A percentile compares a stretch with the other conserved stretches of the same genome.
phyloP scores from a whole-genome alignment of 2,329 filamentous ascomycete species.

The Fusarium torulosum region DNA sequence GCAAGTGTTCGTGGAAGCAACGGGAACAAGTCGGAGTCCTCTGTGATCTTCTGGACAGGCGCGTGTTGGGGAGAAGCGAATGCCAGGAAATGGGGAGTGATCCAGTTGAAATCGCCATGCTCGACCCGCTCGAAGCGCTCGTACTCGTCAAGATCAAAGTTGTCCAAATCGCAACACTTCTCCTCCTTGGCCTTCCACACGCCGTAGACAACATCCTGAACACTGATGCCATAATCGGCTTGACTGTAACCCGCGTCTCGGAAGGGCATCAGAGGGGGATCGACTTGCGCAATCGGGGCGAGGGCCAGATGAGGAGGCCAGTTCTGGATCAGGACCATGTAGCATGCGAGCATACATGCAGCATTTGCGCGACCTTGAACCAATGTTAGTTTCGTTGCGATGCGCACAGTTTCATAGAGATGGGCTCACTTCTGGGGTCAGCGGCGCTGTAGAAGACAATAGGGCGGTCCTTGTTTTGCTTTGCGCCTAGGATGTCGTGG shows the following conservation, averaged over 20 bases:
- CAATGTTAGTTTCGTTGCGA: slow-evolving; percentile 29
- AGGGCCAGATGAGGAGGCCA: slow-evolving; percentile 97
- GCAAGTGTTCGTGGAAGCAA: slow-evolving; percentile 81
- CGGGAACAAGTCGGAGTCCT: slow-evolving; percentile 78
- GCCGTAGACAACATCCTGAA: slow-evolving; percentile 97
- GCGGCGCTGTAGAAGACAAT: slow-evolving; percentile 97
- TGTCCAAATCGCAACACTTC: slow-evolving; percentile 88
- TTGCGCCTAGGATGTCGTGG: slow-evolving; percentile 92
- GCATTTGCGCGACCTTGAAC: slow-evolving; percentile 85
- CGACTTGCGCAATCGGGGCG: slow-evolving; percentile 94
- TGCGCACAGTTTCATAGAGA: slow-evolving; percentile 3
- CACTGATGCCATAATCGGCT: slow-evolving; percentile 93
- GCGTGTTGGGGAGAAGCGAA: slow-evolving; percentile 94
- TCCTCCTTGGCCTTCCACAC: slow-evolving; percentile 99
- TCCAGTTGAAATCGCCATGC: slow-evolving; percentile 99
- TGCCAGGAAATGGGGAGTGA: slow-evolving; percentile 93
- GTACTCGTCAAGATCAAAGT: slow-evolving; percentile 97
- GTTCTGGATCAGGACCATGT: slow-evolving; percentile 98
- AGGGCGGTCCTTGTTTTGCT: slow-evolving; percentile 87
- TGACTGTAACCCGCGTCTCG: slow-evolving; percentile 98
- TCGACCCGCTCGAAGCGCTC: slow-evolving; percentile 96
- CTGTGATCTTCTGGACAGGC: slow-evolving; percentile 78
- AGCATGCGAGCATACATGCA: slow-evolving; percentile 93
- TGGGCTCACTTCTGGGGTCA: slow-evolving; percentile 83
- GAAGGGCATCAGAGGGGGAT: slow-evolving; percentile 98